phyloP scores from a whole-genome alignment of 208 protist genomes.

The Crithidia thermophila region DNA sequence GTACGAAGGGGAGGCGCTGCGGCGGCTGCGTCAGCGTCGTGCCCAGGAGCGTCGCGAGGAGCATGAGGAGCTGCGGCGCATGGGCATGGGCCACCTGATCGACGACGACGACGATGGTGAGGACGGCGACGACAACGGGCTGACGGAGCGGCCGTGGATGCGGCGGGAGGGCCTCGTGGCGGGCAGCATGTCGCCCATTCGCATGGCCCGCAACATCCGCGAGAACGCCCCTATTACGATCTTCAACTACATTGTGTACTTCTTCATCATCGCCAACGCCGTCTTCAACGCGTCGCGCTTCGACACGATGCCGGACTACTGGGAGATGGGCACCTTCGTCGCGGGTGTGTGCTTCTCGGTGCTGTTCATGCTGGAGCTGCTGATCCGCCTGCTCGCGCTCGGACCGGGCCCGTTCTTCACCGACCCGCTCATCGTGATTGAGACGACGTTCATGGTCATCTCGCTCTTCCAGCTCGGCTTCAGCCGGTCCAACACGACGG shows the following conservation, averaged over 20 bases:
- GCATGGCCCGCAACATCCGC: conserved; percentile 87
- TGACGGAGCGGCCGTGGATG: conserved; percentile 47
- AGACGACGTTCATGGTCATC: conserved; percentile 71
- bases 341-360: conserved; percentile 78
- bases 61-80: conserved; percentile 39
- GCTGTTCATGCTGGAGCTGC: conserved; percentile 85
- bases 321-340: conserved; percentile 75
- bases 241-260: conserved; percentile 75
- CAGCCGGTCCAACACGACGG: conserved; percentile 73
- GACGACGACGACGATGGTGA: conserved; percentile 40
- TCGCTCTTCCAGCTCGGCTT: conserved; percentile 93
- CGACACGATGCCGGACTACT: conserved; percentile 78
- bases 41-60: conserved; percentile 46
- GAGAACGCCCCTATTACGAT: conserved; percentile 84
- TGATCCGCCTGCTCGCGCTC: conserved; percentile 82
- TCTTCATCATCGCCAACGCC: conserved; percentile 85
- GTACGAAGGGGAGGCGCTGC: conserved; percentile 78
- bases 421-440: conserved; percentile 80
- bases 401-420: conserved; percentile 79
- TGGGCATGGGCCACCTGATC: conserved; percentile 44
- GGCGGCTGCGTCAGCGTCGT: conserved; percentile 57
- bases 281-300: conserved; percentile 89
- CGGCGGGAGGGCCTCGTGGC: conserved; percentile 44
- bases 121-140: conserved; percentile 13
- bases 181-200: conserved; percentile 67